Base-by-base conservation (phyloP, 345 rosid species). In the Eucalyptus polyanthemos region DNA sequence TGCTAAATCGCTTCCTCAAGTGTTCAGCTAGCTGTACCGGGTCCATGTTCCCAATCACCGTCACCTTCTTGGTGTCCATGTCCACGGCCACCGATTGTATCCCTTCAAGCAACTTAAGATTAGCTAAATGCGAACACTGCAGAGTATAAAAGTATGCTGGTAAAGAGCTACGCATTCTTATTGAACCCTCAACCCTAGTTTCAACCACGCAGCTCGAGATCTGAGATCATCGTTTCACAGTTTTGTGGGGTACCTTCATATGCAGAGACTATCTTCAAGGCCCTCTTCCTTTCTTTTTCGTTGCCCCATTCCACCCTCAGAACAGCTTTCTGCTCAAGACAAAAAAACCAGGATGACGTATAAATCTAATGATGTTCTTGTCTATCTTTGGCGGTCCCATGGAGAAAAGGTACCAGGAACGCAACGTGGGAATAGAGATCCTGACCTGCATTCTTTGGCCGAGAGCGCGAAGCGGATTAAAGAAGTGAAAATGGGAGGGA, bases 251-350 rank as follows among this genome's bases (percentile, higher is more conserved):
- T 92, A 94, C 97, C 97, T 90, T 90, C 44, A 44, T 94, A 89
- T 80, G 95, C 90, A 80, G 95, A 93, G 81, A 93, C 95, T 16
- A 53, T 89, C 88, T 89, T 67, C 96, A 95, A 86, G 87, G 93
- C 97, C 91, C 93, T 96, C 87, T 92, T 91, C 91, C 90, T 95
- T 86, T 42, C 86, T 90, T 80, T 94, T 14, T 92, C 93, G 87
- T 93, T 95, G 53, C 88, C 88, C 19, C 90, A 16, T 5, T 90
- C 92, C 91, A 95, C 80, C 90, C 93, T 93, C 90, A 95, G 87
- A 69, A 95, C 95, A 13, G 93, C 93, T 93, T 92, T 94, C 97
- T 96, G 95, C 60, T 4, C 89, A 89, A 88, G 90, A 49, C 87
- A 56, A 81, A 50, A 80, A 27, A 80, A 27, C 11, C 2, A 9